Conservation (phyloP, 2,329 filamentous ascomycete species). For the Hymenoscyphus fructigenus region DNA sequence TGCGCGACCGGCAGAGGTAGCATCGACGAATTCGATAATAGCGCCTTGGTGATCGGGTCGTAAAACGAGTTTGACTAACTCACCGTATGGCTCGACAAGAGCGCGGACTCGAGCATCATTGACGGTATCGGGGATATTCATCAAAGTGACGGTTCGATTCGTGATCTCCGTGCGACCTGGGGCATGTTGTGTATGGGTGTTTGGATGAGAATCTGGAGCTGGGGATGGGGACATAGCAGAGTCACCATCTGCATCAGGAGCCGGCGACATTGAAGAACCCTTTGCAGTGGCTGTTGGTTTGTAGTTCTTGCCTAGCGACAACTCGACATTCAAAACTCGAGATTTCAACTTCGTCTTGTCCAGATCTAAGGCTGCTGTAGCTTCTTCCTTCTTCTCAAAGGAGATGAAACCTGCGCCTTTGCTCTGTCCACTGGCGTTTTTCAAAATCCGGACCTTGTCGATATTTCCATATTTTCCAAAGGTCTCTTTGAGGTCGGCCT, state of each 20-base stretch:
- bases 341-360: slow-evolving; percentile 69
- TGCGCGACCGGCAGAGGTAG: slow-evolving; percentile 69
- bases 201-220: slow-evolving; percentile 24
- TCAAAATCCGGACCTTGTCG: slow-evolving; percentile 69
- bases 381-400: slow-evolving; percentile 69
- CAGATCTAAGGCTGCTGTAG: slow-evolving; percentile 65
- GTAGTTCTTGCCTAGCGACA: slow-evolving; percentile 56
- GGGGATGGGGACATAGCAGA: slow-evolving; percentile 36
- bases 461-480: slow-evolving; percentile 78
- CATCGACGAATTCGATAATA: slow-evolving; percentile 74
- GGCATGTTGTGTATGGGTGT: slow-evolving; percentile 29
- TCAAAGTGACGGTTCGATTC: slow-evolving; percentile 74
- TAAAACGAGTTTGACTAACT: slow-evolving; percentile 72
- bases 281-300: slow-evolving; percentile 54
- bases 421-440: slow-evolving; percentile 64
- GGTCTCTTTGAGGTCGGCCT: slow-evolving; percentile 66
- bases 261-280: slow-evolving; percentile 36
- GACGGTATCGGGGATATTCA: slow-evolving; percentile 88
- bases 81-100: slow-evolving; percentile 68
- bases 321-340: slow-evolving; percentile 65
- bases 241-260: slow-evolving; percentile 36
- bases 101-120: slow-evolving; percentile 80
- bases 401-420: slow-evolving; percentile 80
- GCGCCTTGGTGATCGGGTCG: slow-evolving; percentile 82
- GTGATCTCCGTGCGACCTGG: slow-evolving; percentile 51